Evolutionary conservation across 495 filamentous ascomycete species (phyloP), one percentile per base, ranked within the genome.

Genomic region (Staphylotrichum tortipilum): DNA sequence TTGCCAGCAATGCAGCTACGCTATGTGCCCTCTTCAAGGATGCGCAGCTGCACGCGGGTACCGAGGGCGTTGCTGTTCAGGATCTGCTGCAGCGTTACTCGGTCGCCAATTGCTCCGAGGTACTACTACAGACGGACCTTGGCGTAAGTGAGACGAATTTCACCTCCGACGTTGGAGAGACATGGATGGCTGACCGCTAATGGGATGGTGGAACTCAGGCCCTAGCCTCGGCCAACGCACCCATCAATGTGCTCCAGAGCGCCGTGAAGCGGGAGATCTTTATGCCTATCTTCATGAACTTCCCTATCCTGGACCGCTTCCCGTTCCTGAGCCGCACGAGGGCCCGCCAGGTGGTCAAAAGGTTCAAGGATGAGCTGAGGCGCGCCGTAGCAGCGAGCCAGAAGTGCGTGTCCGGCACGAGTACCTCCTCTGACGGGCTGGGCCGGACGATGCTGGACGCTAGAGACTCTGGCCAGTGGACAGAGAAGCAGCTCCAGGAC

Each of bases 201-300:
- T 10, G 26, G 26, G 26, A 28, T 28, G 6, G 26, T 28, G 26
- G 26, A 5, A 28, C 26, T 28, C 26, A 56, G 54, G 38, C 54
- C 5, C 43, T 56, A 11, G 21, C 4, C 2, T 50, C 49, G n/a
- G 26, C 37, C 14, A 41, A 45, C 19, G 49, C 51, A 65, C 72
- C 39, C 64, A 46, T 66, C 39, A 48, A 58, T 35, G 17, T 40
- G 1, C 53, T 68, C 1, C 65, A 66, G 26, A 49, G 34, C 4
- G 52, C 49, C n/a, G 55, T 68, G 28, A 68, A 66, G 44, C 50
- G 49, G 4, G 54, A 56, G 22, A 68, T 71, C 38, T 71, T 71
- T 55, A 57, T 68, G 30, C 67, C 68, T 0, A 34, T 69, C 30
- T 69, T 62, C 43, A 51, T 71, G 29, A 68, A 64, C 50, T 69